phyloP scores from a whole-genome alignment of 345 rosid species.

The Euclidium syriacum region DNA sequence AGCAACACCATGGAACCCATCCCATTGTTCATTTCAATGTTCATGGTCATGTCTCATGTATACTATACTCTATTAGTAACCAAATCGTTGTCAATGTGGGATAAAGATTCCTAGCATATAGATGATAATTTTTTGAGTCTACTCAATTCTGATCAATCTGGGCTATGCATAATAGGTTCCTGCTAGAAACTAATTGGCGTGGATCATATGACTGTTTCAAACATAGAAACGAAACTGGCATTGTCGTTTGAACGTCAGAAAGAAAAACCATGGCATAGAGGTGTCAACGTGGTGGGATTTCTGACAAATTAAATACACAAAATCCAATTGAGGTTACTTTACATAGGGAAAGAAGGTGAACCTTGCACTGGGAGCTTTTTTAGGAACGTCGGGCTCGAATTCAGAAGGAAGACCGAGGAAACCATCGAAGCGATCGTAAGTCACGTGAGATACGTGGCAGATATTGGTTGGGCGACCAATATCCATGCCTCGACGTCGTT shows the following conservation, averaged over 20 bases:
- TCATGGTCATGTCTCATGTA: background rate
- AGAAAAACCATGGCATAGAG: no score
- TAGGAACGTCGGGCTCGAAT: slow-evolving; percentile 84
- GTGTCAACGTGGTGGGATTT: no score
- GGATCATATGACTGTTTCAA: no score
- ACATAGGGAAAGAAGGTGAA: slow-evolving; percentile 14
- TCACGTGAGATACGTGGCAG: slow-evolving; percentile 83
- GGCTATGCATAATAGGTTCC: no score
- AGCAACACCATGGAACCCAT: background rate
- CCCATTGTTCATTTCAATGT: background rate
- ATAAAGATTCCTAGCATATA: background rate
- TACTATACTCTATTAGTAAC: no score
- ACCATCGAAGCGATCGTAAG: slow-evolving; percentile 86
- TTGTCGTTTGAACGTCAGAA: no score
- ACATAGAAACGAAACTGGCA: no score
- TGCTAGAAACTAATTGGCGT: no score
- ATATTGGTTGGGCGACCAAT: slow-evolving; percentile 84
- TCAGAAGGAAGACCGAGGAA: slow-evolving; percentile 93
- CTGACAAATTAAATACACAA: background rate
- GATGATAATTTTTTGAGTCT: background rate
- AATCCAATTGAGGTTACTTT: background rate
- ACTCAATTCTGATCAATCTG: no score
- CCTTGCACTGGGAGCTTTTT: slow-evolving; percentile 90
- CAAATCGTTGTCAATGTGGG: background rate
- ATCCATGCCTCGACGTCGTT: slow-evolving; percentile 58